Base-by-base conservation (phyloP, 805 yeast genomes). In the Pichia phayaonensis region DNA sequence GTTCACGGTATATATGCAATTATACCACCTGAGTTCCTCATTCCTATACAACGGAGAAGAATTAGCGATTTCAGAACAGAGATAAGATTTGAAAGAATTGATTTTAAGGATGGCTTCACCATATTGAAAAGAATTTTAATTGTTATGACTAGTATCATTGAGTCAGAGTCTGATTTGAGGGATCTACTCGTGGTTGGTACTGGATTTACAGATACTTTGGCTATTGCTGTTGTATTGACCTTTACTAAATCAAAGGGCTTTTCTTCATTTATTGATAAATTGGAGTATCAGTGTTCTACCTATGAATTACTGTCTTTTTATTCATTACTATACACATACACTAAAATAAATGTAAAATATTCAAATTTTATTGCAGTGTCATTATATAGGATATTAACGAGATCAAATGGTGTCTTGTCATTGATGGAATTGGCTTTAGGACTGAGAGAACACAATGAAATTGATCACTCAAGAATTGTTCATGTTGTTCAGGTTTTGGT, bases 391-490 rank as follows among this genome's bases (percentile, higher is more conserved):
- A 65, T 88, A 26, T 84, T 86, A 1, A 62, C 79, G 21, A 40
- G 54, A 27, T 64, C 75, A 2, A 63, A 66, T 1, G 97, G 98
- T 0, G 80, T 94, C 2, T 66, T 77, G 27, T 74, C 90, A 2
- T 66, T 92, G 46, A 73, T 90, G 27, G 97, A 92, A 64, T 80
- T 86, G 54, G 72, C 86, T 0, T 70, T 86, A 15, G 96, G 96
- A 0, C 70, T 86, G 24, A 71, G 96, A 50, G 95, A 88, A 41
- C 73, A 75, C 48, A 92, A 84, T 50, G 81, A 80, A 13, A 66
- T 89, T 15, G 82, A 81, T 54, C 65, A 81, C n/a, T 80, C 79
- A 31, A 84, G 81, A 56, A 72, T 87, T 45, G 80, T 79, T 26
- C 77, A 82, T 51, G 85, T 87, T 1, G 79, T 86, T n/a, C 76